Conservation (phyloP, 2,329 filamentous ascomycete genomes). For the Sodiomyces alkalinus region DNA sequence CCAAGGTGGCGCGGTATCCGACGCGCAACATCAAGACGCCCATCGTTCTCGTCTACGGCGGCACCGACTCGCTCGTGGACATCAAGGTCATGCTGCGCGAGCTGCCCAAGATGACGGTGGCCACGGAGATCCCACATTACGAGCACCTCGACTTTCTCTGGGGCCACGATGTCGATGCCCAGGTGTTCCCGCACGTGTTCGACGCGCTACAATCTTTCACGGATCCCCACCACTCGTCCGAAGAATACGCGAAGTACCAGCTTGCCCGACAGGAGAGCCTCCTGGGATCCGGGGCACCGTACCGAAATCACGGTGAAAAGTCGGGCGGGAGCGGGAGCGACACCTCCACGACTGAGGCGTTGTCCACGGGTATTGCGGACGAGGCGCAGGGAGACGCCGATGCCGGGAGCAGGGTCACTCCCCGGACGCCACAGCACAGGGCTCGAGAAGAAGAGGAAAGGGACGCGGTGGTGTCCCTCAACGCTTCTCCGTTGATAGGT, state of each 20-base stretch:
- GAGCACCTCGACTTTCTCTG: slow-evolving; percentile 96
- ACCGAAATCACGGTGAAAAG: slow-evolving; percentile 16
- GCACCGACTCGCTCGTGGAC: slow-evolving; percentile 84
- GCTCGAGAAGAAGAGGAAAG: slow-evolving; percentile 1
- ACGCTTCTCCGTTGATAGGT: slow-evolving; percentile 5
- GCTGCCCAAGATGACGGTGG: slow-evolving; percentile 69
- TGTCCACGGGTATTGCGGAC: slow-evolving; percentile 1
- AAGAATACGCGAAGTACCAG: slow-evolving; percentile 45
- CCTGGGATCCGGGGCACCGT: slow-evolving; percentile 20
- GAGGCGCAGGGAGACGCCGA: no score
- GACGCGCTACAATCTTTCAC: slow-evolving; percentile 67
- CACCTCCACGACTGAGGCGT: slow-evolving; percentile 8
- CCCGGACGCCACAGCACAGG: slow-evolving; percentile 2
- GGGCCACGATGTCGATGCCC: slow-evolving; percentile 68
- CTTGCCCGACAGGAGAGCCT: slow-evolving; percentile 35
- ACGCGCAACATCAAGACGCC: slow-evolving; percentile 96
- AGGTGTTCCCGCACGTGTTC: slow-evolving; percentile 86
- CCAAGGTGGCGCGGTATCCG: slow-evolving; percentile 91
- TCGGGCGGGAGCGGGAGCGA: slow-evolving; percentile 14
- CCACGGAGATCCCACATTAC: slow-evolving; percentile 78
- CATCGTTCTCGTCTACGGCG: slow-evolving; percentile 84
- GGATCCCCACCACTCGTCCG: slow-evolving; percentile 38
- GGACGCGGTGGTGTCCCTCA: slow-evolving; percentile 5
- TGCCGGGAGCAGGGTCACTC: slow-evolving; percentile 3
- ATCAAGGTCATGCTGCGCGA: slow-evolving; percentile 87